Evolutionary conservation across 2,329 filamentous ascomycete genomes (phyloP).

Genomic region (Phaeophleospora eucalypticola): DNA sequence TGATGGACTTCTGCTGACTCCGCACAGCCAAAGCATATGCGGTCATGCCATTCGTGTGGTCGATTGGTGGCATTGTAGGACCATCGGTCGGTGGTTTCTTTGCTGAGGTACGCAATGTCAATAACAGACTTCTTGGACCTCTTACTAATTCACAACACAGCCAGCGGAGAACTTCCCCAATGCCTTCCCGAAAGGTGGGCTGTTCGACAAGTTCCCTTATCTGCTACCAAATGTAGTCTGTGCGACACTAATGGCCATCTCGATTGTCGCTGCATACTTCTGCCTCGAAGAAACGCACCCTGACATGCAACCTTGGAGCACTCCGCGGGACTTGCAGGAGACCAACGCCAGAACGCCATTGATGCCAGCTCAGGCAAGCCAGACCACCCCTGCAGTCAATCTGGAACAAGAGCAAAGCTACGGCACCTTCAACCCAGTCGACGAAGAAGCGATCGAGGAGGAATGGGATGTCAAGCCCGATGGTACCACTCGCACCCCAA

Average conservation of each 20-base stretch:
- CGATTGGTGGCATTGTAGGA: slow-evolving; percentile 81
- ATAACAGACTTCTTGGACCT: no score
- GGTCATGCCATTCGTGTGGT: slow-evolving; percentile 94
- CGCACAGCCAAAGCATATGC: slow-evolving; percentile 71
- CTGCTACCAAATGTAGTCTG: slow-evolving; percentile 87
- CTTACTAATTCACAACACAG: no score
- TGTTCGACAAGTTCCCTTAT: slow-evolving; percentile 80
- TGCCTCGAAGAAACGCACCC: slow-evolving; percentile 87
- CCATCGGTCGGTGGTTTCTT: slow-evolving; percentile 85
- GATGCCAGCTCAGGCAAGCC: slow-evolving; percentile 61
- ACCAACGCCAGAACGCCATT: slow-evolving; percentile 65
- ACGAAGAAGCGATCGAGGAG: slow-evolving; percentile 50
- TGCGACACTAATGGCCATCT: slow-evolving; percentile 68
- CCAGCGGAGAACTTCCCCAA: slow-evolving; percentile 70
- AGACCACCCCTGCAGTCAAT: slow-evolving; percentile 66
- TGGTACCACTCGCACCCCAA: slow-evolving; percentile 36
- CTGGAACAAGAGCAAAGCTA: slow-evolving; percentile 63
- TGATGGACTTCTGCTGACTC: slow-evolving; percentile 6
- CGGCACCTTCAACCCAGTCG: slow-evolving; percentile 40
- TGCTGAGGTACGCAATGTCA: no score
- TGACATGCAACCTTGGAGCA: slow-evolving; percentile 61
- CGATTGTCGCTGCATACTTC: slow-evolving; percentile 75
- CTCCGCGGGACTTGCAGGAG: slow-evolving; percentile 36
- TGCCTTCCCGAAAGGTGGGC: slow-evolving; percentile 60
- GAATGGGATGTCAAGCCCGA: slow-evolving; percentile 50